A percentile compares a stretch with the other conserved stretches of the same genome.
Conservation (phyloP, 805 yeast genomes). For the Yamadazyma phyllophila region DNA sequence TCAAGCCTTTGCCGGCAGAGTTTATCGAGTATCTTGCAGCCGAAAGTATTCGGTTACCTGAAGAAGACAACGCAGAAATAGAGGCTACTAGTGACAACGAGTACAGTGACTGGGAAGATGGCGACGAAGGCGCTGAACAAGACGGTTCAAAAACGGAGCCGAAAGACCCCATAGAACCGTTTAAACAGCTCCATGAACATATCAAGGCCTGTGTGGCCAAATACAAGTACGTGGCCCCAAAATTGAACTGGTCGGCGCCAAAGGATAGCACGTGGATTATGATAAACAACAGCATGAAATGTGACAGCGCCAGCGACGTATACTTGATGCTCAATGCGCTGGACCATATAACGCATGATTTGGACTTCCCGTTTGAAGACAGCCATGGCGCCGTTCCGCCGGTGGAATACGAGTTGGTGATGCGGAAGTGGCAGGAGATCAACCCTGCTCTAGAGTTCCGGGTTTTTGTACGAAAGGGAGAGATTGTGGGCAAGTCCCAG, state of each 20-base stretch:
- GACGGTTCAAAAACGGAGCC: constrained; percentile 28
- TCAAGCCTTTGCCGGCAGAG: constrained; percentile 31
- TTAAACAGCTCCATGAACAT: constrained; percentile 57
- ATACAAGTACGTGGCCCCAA: constrained; percentile 71
- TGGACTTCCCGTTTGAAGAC: constrained; percentile 67
- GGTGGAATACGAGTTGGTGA: constrained; percentile 56
- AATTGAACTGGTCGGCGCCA: constrained; percentile 96
- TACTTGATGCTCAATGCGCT: constrained; percentile 83
- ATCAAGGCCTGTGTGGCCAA: constrained; percentile 46
- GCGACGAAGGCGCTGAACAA: constrained; percentile 42
- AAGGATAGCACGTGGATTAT: constrained; percentile 92
- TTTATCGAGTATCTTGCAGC: constrained; percentile 33
- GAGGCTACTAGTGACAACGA: constrained; percentile 54
- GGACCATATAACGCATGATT: constrained; percentile 82
- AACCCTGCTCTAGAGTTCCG: constrained; percentile 93
- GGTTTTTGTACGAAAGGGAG: constrained; percentile 66
- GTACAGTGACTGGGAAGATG: constrained; percentile 71
- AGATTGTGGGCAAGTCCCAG: constrained; percentile 74
- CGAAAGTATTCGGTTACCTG: constrained; percentile 24
- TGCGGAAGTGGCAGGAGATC: constrained; percentile 78
- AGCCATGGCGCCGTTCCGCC: constrained; percentile 17
- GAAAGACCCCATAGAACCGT: constrained; percentile 22
- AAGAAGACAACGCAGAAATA: constrained; percentile 14
- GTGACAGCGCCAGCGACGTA: constrained; percentile 69
- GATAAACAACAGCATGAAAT: constrained; percentile 71